Percentiles rank a stretch among this genome's conserved stretches.
phyloP scores from a whole-genome alignment of 2,329 filamentous ascomycete species.

The Aspergillus sp. region DNA sequence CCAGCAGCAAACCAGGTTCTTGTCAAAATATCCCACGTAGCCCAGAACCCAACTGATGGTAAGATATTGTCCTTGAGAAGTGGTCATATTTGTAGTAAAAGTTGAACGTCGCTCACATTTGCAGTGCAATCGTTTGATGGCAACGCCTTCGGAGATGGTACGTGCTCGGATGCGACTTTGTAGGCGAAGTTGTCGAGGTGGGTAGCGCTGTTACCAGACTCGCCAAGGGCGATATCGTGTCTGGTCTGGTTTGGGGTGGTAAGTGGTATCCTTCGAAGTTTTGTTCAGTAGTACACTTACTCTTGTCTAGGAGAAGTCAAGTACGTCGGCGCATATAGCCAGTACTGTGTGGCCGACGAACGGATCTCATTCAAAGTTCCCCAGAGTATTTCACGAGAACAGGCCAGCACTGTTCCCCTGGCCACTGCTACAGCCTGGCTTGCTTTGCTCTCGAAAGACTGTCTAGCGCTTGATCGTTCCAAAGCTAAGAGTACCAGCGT shows the following conservation, averaged over 20 bases:
- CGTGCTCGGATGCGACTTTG: conserved; percentile 34
- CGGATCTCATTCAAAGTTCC: conserved; percentile 44
- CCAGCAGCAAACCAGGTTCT: conserved; percentile 19
- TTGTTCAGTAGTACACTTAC: neutral
- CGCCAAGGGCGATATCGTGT: conserved; percentile 35
- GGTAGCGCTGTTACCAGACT: conserved; percentile 32
- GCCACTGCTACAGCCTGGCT: conserved; percentile 42
- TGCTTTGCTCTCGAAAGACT: conserved; percentile 40
- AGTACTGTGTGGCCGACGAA: conserved; percentile 44
- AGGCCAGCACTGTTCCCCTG: conserved; percentile 43
- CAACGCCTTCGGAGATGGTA: conserved; percentile 38
- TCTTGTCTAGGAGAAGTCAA: conserved; percentile 4
- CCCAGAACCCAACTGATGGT: conserved; percentile 27
- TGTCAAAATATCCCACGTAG: conserved; percentile 25
- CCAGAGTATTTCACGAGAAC: conserved; percentile 23
- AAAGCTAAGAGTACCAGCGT: conserved; percentile 22
- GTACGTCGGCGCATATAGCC: conserved; percentile 40
- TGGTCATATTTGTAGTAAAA: neutral
- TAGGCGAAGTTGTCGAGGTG: conserved; percentile 31
- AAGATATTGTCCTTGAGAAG: neutral
- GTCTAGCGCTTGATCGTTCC: conserved; percentile 33
- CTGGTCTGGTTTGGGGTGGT: conserved; percentile 35
- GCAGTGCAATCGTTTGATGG: conserved; percentile 34
- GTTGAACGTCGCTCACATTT: neutral
- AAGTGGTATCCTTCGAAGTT: neutral